These are phyloP conservation scores for Xylariaceae sp. DNA, from an alignment of 2,329 filamentous ascomycete genomes.

Conservation along the genomic window DNA sequence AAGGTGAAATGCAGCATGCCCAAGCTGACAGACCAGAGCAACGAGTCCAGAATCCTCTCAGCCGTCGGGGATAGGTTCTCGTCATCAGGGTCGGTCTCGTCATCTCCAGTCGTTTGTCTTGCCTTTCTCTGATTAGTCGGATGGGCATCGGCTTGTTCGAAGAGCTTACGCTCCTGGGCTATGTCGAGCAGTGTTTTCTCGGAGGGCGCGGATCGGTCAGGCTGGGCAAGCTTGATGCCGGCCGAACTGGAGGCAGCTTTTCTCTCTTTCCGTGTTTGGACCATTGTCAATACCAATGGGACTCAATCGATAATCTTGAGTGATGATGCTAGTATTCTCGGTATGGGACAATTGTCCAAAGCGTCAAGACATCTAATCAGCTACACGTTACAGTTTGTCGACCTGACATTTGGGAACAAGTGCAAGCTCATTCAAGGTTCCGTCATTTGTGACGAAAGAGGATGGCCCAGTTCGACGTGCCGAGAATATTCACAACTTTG, in stretches of 20 bases:
- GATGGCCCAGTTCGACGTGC: too few species aligned
- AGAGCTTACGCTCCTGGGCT: constrained; percentile 62
- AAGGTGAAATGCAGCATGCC: constrained; percentile 74
- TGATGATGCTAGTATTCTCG: too few species aligned
- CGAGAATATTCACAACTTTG: too few species aligned
- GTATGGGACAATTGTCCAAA: too few species aligned
- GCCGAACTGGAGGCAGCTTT: constrained; percentile 36
- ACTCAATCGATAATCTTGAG: too few species aligned
- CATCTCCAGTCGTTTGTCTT: constrained; percentile 37
- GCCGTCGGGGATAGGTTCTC: constrained; percentile 38
- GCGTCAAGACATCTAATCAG: too few species aligned
- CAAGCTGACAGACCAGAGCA: constrained; percentile 61
- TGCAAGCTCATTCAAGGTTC: too few species aligned
- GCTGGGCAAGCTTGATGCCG: constrained; percentile 63
- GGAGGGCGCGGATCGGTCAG: constrained; percentile 61
- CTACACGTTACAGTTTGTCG: too few species aligned
- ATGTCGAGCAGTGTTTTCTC: constrained; percentile 71
- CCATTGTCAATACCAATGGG: constrained; percentile 36
- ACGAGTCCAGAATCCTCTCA: constrained; percentile 53
- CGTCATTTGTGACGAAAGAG: too few species aligned
- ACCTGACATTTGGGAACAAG: too few species aligned
- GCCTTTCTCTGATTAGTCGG: constrained; percentile 30
- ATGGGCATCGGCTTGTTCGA: constrained; percentile 46
- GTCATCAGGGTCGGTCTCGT: constrained; percentile 31
- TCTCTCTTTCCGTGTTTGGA: constrained; percentile 47